phyloP scores from a whole-genome alignment of 2,329 filamentous ascomycete genomes.

The Colletotrichum sp. region DNA sequence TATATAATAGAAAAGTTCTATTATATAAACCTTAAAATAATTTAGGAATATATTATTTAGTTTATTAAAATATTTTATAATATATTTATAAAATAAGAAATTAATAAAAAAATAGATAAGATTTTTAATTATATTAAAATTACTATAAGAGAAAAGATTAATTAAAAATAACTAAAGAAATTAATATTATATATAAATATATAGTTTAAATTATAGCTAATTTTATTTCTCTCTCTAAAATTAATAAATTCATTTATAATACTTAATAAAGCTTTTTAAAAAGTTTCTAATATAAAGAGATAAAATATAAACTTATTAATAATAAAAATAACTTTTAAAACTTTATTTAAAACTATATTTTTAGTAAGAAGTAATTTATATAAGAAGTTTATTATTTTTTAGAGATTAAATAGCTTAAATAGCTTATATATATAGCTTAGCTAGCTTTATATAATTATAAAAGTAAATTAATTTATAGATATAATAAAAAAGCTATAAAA shows the following conservation, averaged over 20 bases:
- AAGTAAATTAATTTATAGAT: too few relatives aligned
- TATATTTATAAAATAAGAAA: background rate
- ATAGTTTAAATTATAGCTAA: background rate
- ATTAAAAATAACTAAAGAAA: background rate
- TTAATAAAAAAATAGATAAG: background rate
- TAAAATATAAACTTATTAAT: background rate
- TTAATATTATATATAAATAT: background rate
- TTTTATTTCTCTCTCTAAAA: fast-evolving
- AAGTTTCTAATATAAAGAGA: fast-evolving
- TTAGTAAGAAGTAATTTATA: too few relatives aligned
- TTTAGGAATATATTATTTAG: background rate
- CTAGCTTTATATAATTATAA: too few relatives aligned
- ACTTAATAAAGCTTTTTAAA: background rate
- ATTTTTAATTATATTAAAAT: background rate
- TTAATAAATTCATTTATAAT: background rate
- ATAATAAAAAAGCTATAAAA: too few relatives aligned
- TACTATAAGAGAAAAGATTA: background rate
- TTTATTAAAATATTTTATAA: background rate
- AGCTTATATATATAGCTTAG: background rate
- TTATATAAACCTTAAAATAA: background rate
- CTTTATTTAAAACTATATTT: too few relatives aligned
- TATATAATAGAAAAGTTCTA: background rate
- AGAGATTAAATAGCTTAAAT: background rate
- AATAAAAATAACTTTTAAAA: too few relatives aligned
- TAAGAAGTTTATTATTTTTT: background rate